Evolutionary conservation across 2,329 filamentous ascomycete species (phyloP).

Genomic region (Verticillium dahliae): DNA sequence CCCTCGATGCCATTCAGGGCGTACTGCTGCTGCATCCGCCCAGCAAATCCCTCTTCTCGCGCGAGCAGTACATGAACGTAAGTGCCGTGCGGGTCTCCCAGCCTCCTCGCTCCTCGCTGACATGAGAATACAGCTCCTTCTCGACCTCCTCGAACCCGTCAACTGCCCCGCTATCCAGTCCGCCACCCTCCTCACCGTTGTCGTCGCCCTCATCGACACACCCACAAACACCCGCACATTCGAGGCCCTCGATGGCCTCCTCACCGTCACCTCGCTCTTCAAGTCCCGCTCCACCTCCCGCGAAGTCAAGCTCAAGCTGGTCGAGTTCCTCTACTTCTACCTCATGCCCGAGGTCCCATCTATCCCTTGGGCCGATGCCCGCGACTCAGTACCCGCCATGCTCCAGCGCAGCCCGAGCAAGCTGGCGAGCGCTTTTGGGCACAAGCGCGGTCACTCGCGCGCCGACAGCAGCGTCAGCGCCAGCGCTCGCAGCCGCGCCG

Average conservation of each 20-base stretch:
- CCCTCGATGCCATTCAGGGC: constrained; percentile 85
- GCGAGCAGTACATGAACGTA: constrained; percentile 92
- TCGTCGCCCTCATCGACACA: constrained; percentile 78
- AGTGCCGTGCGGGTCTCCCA: constrained; percentile 17
- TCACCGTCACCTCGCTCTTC: constrained; percentile 89
- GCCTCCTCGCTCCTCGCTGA: background rate
- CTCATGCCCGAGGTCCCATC: constrained; percentile 82
- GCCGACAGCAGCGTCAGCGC: constrained; percentile 21
- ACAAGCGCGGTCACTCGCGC: constrained; percentile 16
- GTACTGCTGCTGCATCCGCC: constrained; percentile 83
- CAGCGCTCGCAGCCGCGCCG: constrained; percentile 24
- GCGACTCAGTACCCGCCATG: constrained; percentile 41
- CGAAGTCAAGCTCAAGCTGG: constrained; percentile 90
- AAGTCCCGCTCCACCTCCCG: constrained; percentile 78
- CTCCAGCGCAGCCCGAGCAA: constrained; percentile 65
- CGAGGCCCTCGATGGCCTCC: constrained; percentile 82
- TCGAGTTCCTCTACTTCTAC: constrained; percentile 98
- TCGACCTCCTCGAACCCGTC: constrained; percentile 87
- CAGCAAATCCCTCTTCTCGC: constrained; percentile 77
- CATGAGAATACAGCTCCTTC: constrained; percentile 57
- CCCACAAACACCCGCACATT: constrained; percentile 88
- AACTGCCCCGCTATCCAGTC: constrained; percentile 92
- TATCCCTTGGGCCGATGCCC: constrained; percentile 41
- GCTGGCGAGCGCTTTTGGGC: constrained; percentile 49
- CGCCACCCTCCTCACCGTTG: constrained; percentile 81